Conservation (phyloP, 768 basidiomycete genomes). For the Roridomyces roridus region DNA sequence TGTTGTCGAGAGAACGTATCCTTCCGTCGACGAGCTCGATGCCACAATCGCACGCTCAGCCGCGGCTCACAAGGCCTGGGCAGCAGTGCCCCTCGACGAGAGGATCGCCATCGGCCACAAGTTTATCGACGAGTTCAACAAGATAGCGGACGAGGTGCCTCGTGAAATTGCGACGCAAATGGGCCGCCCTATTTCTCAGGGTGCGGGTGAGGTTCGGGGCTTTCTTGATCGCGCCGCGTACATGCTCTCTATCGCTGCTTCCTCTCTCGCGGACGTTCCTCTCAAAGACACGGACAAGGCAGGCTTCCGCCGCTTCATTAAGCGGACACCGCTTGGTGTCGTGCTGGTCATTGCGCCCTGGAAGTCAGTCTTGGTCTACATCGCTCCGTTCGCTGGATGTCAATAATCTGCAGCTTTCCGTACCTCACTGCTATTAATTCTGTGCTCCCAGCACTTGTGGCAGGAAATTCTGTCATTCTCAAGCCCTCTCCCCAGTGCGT, state of each 20-base stretch:
- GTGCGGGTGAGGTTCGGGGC: constrained; percentile 80
- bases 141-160: constrained; percentile 63
- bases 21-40: constrained; percentile 64
- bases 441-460: constrained; percentile 88
- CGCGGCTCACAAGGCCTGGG: constrained; percentile 80
- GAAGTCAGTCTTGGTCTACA: constrained; percentile 66
- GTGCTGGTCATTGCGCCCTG: constrained; percentile 89
- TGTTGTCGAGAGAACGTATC: constrained; percentile 70
- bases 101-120: constrained; percentile 68
- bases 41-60: constrained; percentile 59
- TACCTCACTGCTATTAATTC: constrained; percentile 92
- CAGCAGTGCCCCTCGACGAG: constrained; percentile 70
- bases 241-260: constrained; percentile 83
- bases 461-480: constrained; percentile 89
- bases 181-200: constrained; percentile 87
- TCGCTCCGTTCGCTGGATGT: background rate
- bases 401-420: constrained; percentile 65
- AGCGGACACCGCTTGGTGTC: constrained; percentile 84
- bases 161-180: constrained; percentile 87
- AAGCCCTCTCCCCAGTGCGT: constrained; percentile 99
- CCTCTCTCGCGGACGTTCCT: constrained; percentile 74
- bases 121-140: constrained; percentile 57
- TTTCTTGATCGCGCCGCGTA: constrained; percentile 83
- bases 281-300: constrained; percentile 82
- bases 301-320: constrained; percentile 84